A percentile compares a stretch with the other conserved stretches of the same genome.
These are phyloP conservation scores for Tuber magnatum DNA, from an alignment of 495 filamentous ascomycete species.

Conservation along the genomic window DNA sequence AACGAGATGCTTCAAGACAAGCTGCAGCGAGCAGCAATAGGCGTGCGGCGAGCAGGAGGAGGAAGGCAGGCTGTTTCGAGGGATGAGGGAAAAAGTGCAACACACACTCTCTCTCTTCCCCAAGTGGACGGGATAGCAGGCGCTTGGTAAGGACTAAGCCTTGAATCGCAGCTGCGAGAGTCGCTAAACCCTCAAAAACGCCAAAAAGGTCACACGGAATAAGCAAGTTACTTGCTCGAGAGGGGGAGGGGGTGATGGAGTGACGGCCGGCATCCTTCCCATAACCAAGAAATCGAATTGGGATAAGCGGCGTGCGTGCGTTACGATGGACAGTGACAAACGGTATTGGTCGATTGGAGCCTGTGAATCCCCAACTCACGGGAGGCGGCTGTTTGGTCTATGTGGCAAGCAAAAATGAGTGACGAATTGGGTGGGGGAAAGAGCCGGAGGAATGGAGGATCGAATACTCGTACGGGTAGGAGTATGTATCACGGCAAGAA, in stretches of 20 bases:
- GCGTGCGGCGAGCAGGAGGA: background rate
- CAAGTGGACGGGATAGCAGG: background rate
- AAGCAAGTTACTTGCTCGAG: background rate
- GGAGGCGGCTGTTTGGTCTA: background rate
- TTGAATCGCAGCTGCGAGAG: background rate
- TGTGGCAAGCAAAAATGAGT: background rate
- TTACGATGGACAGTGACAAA: background rate
- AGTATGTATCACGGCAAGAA: background rate
- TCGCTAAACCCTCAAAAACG: constrained; percentile 1
- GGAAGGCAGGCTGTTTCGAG: background rate
- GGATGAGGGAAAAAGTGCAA: constrained; percentile 1
- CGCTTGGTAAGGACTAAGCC: background rate
- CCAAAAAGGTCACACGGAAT: background rate
- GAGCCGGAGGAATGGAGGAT: background rate
- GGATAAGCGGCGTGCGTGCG: background rate
- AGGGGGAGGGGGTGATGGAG: background rate
- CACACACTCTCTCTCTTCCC: background rate
- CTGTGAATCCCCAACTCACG: background rate
- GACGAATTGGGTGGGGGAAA: background rate
- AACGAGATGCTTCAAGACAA: background rate
- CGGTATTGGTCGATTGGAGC: background rate
- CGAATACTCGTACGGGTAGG: background rate
- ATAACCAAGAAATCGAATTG: background rate
- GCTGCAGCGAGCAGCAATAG: background rate
- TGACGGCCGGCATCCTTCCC: background rate